Evolutionary conservation across 192 early-diverging fungal species (phyloP).

Genomic region (Linnemannia exigua): DNA sequence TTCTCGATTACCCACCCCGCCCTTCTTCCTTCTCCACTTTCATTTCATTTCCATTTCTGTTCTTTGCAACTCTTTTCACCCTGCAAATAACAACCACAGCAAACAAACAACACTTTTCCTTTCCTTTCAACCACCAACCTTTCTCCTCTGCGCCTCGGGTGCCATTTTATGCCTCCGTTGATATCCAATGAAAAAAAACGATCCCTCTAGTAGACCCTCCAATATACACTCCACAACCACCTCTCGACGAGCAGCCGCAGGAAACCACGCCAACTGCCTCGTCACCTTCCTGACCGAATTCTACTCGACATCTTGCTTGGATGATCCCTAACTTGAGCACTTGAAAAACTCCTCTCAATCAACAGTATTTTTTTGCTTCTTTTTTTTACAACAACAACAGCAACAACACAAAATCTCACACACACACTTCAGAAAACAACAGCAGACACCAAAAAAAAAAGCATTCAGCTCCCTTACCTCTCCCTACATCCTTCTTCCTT

Average conservation of each 20-base stretch:
- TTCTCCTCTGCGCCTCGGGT: conserved; percentile 15
- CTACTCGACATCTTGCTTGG: conserved; percentile 57
- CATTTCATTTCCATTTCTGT: not conserved
- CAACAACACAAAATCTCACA: not conserved
- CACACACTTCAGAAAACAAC: not conserved
- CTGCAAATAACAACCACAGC: not conserved
- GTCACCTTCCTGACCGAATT: conserved; percentile 54
- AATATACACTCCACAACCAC: conserved; percentile 41
- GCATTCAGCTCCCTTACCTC: not conserved
- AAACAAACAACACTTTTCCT: not conserved
- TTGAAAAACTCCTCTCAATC: not conserved
- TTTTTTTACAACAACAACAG: conserved; percentile 5
- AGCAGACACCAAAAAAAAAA: not conserved
- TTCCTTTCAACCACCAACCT: conserved; percentile 4
- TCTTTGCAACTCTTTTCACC: not conserved
- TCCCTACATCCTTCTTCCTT: not conserved
- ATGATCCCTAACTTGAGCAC: conserved; percentile 58
- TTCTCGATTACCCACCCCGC: not conserved
- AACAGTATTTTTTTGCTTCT: not conserved
- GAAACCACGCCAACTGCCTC: conserved; percentile 46
- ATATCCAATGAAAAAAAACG: conserved; percentile 59
- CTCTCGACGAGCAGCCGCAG: conserved; percentile 57
- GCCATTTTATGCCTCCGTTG: conserved; percentile 55
- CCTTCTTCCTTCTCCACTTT: not conserved
- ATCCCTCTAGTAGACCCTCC: conserved; percentile 50